Percentiles rank a stretch among this genome's conserved stretches.
phyloP scores from a whole-genome alignment of 1,139 yeast genomes.

The Nadsonia starkeyi-henricii region DNA sequence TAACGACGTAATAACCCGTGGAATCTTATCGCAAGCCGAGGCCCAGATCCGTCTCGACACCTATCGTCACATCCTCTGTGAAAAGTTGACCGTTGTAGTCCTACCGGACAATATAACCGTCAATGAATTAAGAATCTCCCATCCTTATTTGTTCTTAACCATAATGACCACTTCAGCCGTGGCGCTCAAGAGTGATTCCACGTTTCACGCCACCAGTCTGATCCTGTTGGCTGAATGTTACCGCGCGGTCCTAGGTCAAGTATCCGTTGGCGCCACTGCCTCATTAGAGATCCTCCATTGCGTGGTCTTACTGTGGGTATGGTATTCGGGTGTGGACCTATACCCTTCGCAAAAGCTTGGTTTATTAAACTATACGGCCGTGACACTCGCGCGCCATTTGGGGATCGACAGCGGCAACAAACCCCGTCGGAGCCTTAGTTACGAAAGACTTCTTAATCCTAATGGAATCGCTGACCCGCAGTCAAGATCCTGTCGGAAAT shows the following conservation, averaged over 20 bases:
- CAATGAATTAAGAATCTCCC: conserved; percentile 34
- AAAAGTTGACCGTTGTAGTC: conserved; percentile 37
- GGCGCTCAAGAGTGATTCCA: conserved; percentile 19
- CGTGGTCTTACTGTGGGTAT: not conserved
- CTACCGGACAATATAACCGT: conserved; percentile 32
- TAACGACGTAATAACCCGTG: too few species aligned
- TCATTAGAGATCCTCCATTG: not conserved
- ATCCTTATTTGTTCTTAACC: conserved; percentile 50
- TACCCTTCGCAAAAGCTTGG: too few species aligned
- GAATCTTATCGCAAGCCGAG: conserved; percentile 19
- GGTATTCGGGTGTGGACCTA: too few species aligned
- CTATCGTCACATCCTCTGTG: conserved; percentile 17
- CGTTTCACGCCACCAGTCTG: not conserved
- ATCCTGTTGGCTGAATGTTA: not conserved
- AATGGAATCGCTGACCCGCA: too few species aligned
- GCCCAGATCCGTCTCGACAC: conserved; percentile 18
- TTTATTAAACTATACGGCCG: too few species aligned
- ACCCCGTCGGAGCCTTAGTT: too few species aligned
- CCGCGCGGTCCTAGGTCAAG: not conserved
- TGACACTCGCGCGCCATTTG: too few species aligned
- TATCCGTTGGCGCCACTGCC: not conserved
- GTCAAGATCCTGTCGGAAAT: too few species aligned
- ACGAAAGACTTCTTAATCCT: too few species aligned
- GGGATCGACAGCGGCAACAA: too few species aligned
- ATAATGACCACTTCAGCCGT: conserved; percentile 49